A percentile compares a stretch with the other conserved stretches of the same genome.
Conservation (phyloP, 352 stramenopile genomes). For the Aphanomyces stellatus region DNA sequence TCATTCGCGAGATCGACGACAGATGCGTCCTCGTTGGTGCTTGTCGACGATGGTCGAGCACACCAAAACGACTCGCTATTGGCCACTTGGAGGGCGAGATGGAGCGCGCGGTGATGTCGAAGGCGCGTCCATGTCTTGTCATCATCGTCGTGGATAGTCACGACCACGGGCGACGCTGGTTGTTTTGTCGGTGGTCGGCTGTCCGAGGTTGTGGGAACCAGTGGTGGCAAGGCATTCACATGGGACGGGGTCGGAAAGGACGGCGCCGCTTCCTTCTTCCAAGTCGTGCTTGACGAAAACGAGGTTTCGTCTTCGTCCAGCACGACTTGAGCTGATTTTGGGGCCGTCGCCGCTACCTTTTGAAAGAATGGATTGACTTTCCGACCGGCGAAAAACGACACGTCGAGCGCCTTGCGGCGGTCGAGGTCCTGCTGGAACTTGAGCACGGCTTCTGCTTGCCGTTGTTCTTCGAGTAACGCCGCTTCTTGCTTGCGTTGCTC, state of each 20-base stretch:
- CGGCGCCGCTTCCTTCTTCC: background rate
- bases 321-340: background rate
- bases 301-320: background rate
- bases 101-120: background rate
- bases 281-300: background rate
- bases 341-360: background rate
- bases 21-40: too few species aligned
- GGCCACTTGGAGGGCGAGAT: background rate
- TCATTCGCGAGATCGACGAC: too few species aligned
- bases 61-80: background rate
- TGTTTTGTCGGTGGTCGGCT: background rate
- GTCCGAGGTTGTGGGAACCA: background rate
- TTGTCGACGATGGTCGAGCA: too few species aligned
- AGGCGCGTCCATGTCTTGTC: background rate
- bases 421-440: constrained; percentile 19
- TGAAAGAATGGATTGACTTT: constrained; percentile 20
- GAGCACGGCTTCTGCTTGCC: constrained; percentile 7
- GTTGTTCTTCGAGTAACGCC: background rate
- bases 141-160: background rate
- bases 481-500: constrained; percentile 3
- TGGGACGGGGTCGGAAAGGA: background rate
- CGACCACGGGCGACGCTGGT: background rate
- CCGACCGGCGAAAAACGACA: constrained; percentile 9
- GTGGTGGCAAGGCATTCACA: constrained; percentile 7
- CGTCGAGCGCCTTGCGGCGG: constrained; percentile 10